Evolutionary conservation across 768 basidiomycete species (phyloP), one percentile per base, ranked within the genome.

Genomic region (Lactarius hengduanensis): DNA sequence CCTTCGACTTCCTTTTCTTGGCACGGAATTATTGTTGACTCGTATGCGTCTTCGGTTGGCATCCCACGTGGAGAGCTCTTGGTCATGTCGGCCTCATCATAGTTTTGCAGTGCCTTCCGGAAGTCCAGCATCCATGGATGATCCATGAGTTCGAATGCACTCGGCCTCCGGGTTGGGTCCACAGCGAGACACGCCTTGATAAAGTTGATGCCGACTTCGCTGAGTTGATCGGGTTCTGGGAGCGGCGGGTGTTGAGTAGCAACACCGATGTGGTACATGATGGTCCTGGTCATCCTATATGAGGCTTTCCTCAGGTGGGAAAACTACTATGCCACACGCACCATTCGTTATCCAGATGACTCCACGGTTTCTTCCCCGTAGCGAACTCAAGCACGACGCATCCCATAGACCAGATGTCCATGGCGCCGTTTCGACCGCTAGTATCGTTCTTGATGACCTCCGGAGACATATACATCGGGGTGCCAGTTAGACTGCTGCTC

Each of bases 381-480:
- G 94, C 92, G 73, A 92, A 94, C 75, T 99, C 96, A 36, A 98
- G 84, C 16, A 98, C 88, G n/a, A 98, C 94, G 74, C 97, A 98
- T 20, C 97, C 97, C 64, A 98, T 78, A 28, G 94, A 93, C 97
- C 97, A 99, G 54, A 99, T 89, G 75, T 99, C 97, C 92, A 97
- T 97, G 13, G 96, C 94, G 20, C 97, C 97, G 69, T 92, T 88
- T 59, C 90, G 83, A 32, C 95, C 94, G 16, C 87, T 81, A 69
- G 84, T 89, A 72, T 96, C 94, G 72, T 91, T 97, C 79, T 96
- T 93, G 80, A 99, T 98, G 62, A 97, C 87, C 75, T 99, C 97
- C 1, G 97, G 97, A 6, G 96, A 97, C 94, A 99, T 98, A 77
- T 99, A 98, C 96, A 98, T 98, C 0, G 97, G 97, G 15, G 97